Evolutionary conservation across 2,329 filamentous ascomycete genomes (phyloP), one percentile per base, ranked within the genome.

Genomic region (Fusarium duplospermum): DNA sequence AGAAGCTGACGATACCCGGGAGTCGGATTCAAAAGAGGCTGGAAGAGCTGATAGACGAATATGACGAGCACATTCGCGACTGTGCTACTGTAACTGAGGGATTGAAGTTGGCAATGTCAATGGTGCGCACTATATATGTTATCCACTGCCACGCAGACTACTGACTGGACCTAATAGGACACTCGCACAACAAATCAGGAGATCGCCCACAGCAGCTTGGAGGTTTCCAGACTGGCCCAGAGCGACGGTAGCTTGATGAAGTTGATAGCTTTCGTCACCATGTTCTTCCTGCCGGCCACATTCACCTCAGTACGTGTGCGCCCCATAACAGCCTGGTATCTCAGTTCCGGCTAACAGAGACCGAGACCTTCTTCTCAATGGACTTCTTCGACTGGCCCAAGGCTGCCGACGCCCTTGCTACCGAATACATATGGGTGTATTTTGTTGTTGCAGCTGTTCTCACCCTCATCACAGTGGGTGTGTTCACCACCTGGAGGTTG

Each of bases 341-440:
- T 9, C 29, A 2, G 35, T 4, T 5, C 2, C 7, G 16, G 24
- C 18, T 64, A 8, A 60, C 13, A 1, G 0, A 11, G 11, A 0
- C 0, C 1, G 6, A 66, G 54, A 68, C 35, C 0, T 65, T 35
- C 11, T 62, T 33, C 3, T 52, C 22, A 0, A 62, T 66, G 68
- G 68, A 42, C 13, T 70, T 70, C 22, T 70, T 70, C 4, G 22
- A 58, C 22, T 70, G 68, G 66, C 27, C 45, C 1, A 13, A 13
- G 0, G 10, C 38, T 8, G 5, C 31, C 0, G 16, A 14, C 1
- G 10, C 22, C 0, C 1, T 29, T 0, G 2, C 24, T 0, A 65
- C 68, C 1, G 31, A 36, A 0, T 69, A 66, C 0, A 20, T 70
- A 16, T 69, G 68, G 66, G 2, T 70, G 10, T 69, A 70, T 6